A percentile compares a stretch with the other conserved stretches of the same genome.
Conservation (phyloP, 768 basidiomycete genomes). For the Phlebiopsis gigantea region DNA sequence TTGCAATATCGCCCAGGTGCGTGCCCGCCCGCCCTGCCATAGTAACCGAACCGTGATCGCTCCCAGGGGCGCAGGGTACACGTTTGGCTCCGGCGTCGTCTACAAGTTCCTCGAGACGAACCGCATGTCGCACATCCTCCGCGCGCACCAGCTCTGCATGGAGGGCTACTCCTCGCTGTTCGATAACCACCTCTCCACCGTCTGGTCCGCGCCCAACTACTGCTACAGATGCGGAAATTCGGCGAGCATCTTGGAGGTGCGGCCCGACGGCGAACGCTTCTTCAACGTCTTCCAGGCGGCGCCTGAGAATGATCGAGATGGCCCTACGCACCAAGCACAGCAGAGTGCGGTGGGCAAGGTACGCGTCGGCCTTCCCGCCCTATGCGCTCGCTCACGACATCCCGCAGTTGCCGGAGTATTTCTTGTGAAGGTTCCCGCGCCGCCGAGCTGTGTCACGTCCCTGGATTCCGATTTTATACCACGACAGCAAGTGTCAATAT, state of each 20-base stretch:
- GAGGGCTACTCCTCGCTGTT: conserved; percentile 98
- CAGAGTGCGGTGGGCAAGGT: conserved; percentile 75
- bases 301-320: conserved; percentile 94
- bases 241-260: conserved; percentile 93
- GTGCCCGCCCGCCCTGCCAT: conserved; percentile 17
- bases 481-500: neutral
- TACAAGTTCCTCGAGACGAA: conserved; percentile 96
- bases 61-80: conserved; percentile 92
- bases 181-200: conserved; percentile 91
- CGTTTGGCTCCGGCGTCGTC: conserved; percentile 96
- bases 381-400: conserved; percentile 9
- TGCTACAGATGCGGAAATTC: conserved; percentile 98
- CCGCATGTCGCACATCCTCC: conserved; percentile 94
- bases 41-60: neutral
- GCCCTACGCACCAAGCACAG: conserved; percentile 71
- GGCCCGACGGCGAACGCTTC: conserved; percentile 80
- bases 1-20: conserved; percentile 96
- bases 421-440: conserved; percentile 34
- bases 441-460: neutral
- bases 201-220: conserved; percentile 99
- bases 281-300: conserved; percentile 99
- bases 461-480: neutral
- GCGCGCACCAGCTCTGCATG: conserved; percentile 99
- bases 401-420: conserved; percentile 74
- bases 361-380: conserved; percentile 12